These are phyloP conservation scores for Olyra latifolia DNA, from an alignment of 176 grass and related monocot genomes.

Conservation along the genomic window DNA sequence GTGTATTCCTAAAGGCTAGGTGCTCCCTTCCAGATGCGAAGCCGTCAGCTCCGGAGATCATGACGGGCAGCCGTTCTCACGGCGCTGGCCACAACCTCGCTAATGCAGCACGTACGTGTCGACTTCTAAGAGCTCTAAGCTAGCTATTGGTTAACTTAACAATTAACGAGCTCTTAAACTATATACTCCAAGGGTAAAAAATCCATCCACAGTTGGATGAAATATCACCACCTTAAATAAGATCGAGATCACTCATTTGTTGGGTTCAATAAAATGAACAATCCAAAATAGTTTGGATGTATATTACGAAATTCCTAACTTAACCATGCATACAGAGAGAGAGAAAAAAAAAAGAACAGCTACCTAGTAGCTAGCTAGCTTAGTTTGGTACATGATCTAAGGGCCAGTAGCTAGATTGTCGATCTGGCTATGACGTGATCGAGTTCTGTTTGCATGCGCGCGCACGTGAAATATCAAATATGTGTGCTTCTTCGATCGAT, in stretches of 20 bases:
- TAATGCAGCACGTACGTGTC: conserved; percentile 30
- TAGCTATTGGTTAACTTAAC: too few relatives aligned
- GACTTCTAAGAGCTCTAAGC: not conserved
- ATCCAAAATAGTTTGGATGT: too few relatives aligned
- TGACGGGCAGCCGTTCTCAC: not conserved
- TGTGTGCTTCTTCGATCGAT: not conserved
- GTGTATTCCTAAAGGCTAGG: conserved; percentile 39
- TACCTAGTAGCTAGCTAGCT: too few relatives aligned
- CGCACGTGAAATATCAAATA: conserved; percentile 34
- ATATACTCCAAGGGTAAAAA: too few relatives aligned
- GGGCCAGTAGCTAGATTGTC: not conserved
- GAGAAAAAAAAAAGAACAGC: too few relatives aligned
- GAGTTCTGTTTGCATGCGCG: not conserved
- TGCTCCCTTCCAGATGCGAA: conserved; percentile 5
- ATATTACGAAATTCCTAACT: too few relatives aligned
- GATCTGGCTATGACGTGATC: not conserved
- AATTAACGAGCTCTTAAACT: too few relatives aligned
- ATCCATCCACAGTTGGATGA: too few relatives aligned
- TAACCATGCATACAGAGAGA: too few relatives aligned
- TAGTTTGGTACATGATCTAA: not conserved
- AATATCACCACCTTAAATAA: too few relatives aligned
- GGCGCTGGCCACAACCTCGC: not conserved
- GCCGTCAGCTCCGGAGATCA: conserved; percentile 25
- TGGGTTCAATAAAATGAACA: too few relatives aligned
- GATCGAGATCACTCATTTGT: too few relatives aligned